Conservation (phyloP, 176 grass and related monocot species). For the Melocanna baccifera region DNA sequence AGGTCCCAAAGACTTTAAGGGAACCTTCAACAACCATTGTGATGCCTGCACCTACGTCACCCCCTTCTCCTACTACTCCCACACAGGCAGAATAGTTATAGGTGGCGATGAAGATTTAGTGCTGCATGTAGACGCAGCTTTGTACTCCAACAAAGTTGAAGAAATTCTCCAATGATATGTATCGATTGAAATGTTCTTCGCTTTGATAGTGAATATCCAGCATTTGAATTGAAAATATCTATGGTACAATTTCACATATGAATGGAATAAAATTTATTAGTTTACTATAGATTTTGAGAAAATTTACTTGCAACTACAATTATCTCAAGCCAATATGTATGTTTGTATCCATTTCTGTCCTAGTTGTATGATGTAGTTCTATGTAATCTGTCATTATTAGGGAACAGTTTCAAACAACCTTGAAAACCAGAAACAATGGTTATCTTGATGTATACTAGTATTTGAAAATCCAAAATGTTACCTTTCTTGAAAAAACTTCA, state of each 20-base stretch:
- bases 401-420: background rate
- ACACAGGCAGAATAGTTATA: constrained; percentile 45
- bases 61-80: constrained; percentile 28
- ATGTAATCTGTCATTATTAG: background rate
- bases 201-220: constrained; percentile 5
- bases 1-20: constrained; percentile 34
- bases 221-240: background rate
- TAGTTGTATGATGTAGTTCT: background rate
- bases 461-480: background rate
- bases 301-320: background rate
- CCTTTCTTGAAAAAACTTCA: constrained; percentile 1
- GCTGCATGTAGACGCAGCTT: constrained; percentile 25
- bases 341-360: background rate
- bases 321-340: background rate
- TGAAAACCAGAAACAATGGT: constrained; percentile 1
- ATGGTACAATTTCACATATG: constrained; percentile 1
- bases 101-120: constrained; percentile 34
- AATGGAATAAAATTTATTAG: background rate
- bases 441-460: background rate
- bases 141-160: constrained; percentile 5
- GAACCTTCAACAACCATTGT: constrained; percentile 36
- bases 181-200: background rate
- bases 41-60: background rate
- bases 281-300: background rate
- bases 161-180: constrained; percentile 21